Conservation (phyloP, 768 basidiomycete genomes). For the Suillus occidentalis region DNA sequence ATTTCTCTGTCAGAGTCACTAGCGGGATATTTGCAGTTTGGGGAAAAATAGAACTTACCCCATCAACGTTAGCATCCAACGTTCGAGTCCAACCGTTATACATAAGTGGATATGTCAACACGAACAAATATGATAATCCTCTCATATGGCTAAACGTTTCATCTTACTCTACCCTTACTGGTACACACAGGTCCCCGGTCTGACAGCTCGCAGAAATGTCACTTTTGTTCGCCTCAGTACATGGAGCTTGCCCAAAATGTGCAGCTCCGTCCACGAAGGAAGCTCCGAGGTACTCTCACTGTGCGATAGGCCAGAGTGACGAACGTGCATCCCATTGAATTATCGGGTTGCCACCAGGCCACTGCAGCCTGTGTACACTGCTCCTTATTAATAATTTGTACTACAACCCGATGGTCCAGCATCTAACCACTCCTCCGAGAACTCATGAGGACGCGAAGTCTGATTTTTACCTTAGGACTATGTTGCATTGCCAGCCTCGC, state of each 20-base stretch:
- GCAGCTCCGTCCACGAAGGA: not conserved
- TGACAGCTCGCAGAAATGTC: not conserved
- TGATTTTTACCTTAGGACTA: conserved; percentile 8
- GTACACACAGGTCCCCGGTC: not conserved
- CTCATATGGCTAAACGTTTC: not conserved
- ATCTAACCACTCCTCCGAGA: not conserved
- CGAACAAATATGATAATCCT: not conserved
- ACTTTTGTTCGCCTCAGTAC: not conserved
- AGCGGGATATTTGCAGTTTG: no score
- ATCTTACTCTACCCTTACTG: not conserved
- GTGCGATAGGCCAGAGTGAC: not conserved
- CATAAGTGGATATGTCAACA: not conserved
- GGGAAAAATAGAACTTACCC: no score
- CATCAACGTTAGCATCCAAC: no score
- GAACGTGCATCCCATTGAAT: not conserved
- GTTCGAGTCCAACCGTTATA: no score
- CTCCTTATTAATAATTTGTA: conserved; percentile 8
- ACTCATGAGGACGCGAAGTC: conserved; percentile 3
- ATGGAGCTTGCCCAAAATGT: not conserved
- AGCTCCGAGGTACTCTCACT: not conserved
- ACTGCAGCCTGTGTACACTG: not conserved
- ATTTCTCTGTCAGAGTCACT: no score
- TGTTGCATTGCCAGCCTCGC: conserved; percentile 18
- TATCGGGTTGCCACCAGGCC: not conserved
- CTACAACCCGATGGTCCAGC: not conserved